These are phyloP conservation scores for Polyporus arcularius DNA, from an alignment of 768 basidiomycete species.

Conservation along the genomic window DNA sequence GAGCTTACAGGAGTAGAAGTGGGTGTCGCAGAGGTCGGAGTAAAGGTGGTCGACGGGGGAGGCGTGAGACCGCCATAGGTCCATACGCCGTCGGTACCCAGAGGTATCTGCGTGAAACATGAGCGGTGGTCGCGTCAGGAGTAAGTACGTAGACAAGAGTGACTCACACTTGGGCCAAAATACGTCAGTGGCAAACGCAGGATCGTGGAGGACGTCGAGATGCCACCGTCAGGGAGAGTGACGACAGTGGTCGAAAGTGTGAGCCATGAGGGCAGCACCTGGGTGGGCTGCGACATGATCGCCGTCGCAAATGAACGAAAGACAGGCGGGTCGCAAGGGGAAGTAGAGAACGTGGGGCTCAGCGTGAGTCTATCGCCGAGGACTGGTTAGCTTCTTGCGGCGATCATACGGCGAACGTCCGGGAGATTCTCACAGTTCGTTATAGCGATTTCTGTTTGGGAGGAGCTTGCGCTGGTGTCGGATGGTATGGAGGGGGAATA, in stretches of 20 bases:
- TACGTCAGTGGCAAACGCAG: conserved; percentile 75
- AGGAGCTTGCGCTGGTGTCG: conserved; percentile 2
- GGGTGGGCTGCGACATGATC: conserved; percentile 61
- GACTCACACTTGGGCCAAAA: conserved; percentile 78
- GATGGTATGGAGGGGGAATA: conserved; percentile 1
- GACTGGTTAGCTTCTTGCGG: conserved; percentile 12
- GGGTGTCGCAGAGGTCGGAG: conserved; percentile 18
- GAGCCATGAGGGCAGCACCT: conserved; percentile 74
- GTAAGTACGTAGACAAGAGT: neutral
- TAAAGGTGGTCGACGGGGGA: conserved; percentile 46
- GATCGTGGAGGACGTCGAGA: conserved; percentile 58
- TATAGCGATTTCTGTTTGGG: neutral
- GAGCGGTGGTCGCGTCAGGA: neutral
- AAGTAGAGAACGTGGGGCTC: conserved; percentile 21
- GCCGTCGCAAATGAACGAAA: conserved; percentile 3
- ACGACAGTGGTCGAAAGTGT: conserved; percentile 55
- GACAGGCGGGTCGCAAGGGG: conserved; percentile 10
- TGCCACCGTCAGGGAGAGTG: conserved; percentile 51
- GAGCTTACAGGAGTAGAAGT: conserved; percentile 8
- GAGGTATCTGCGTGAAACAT: conserved; percentile 57
- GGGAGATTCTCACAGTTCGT: conserved; percentile 2
- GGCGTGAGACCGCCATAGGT: conserved; percentile 74
- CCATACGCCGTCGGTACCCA: conserved; percentile 62
- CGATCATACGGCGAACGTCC: conserved; percentile 2
- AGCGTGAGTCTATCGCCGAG: conserved; percentile 12